These are phyloP conservation scores for Fusarium annulatum DNA, from an alignment of 2,329 filamentous ascomycete species.

Conservation along the genomic window DNA sequence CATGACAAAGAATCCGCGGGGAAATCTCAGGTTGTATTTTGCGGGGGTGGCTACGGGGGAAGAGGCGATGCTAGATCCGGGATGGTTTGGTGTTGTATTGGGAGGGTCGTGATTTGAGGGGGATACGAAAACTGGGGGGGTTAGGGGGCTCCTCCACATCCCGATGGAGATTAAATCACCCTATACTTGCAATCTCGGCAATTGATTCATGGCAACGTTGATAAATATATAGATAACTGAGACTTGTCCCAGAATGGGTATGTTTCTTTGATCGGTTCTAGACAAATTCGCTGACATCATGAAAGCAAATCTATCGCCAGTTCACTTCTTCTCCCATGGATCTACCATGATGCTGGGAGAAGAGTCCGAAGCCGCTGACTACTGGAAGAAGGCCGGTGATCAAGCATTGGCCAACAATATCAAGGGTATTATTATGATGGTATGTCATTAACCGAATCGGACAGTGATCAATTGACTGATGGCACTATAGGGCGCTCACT, in stretches of 20 bases:
- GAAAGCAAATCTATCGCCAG: constrained; percentile 29
- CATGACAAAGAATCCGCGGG: constrained; percentile 5
- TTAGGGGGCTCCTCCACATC: constrained; percentile 9
- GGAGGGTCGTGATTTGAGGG: not conserved
- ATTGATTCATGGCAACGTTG: not conserved
- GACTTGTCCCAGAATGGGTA: not conserved
- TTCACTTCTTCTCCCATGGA: constrained; percentile 43
- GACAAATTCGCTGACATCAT: not conserved
- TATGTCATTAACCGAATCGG: rapidly evolving
- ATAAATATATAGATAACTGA: constrained; percentile 4
- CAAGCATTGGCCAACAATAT: constrained; percentile 36
- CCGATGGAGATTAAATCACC: constrained; percentile 2
- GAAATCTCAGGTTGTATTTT: not conserved
- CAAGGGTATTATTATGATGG: constrained; percentile 40
- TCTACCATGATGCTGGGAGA: constrained; percentile 44
- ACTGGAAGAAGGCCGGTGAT: constrained; percentile 41
- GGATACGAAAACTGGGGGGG: not conserved
- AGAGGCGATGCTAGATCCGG: not conserved
- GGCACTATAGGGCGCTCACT: constrained; percentile 61
- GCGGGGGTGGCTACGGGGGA: constrained; percentile 4
- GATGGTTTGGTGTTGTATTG: not conserved
- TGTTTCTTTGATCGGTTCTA: not conserved
- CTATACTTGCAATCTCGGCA: not conserved
- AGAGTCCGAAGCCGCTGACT: constrained; percentile 31
- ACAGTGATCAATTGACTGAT: not conserved